Evolutionary conservation across 129 eudicot species (phyloP).

Genomic region (Arctium lappa): DNA sequence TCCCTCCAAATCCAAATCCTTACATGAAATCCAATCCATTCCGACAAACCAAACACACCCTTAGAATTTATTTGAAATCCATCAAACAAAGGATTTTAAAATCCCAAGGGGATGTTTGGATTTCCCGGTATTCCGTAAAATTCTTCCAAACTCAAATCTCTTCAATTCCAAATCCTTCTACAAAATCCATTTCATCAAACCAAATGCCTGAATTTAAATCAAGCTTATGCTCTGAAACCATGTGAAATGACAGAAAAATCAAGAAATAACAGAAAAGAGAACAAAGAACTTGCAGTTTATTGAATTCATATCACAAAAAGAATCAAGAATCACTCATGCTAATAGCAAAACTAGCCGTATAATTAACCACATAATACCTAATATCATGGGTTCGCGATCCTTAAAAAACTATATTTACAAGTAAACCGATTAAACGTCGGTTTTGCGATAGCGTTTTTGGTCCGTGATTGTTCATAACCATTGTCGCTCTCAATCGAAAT

Average conservation of each 20-base stretch:
- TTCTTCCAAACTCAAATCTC: no score
- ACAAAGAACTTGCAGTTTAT: background rate
- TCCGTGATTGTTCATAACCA: background rate
- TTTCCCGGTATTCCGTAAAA: no score
- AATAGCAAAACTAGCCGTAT: background rate
- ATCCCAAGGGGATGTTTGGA: no score
- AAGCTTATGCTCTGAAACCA: background rate
- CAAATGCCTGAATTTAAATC: no score
- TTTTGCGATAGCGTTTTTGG: background rate
- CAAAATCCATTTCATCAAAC: no score
- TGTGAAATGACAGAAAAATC: no score
- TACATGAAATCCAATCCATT: no score
- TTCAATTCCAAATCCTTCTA: no score
- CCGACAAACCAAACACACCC: no score
- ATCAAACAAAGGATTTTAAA: no score
- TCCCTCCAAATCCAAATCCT: no score
- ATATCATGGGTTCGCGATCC: slow-evolving; percentile 7
- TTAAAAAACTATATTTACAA: background rate
- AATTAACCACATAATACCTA: background rate
- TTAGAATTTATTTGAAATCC: no score
- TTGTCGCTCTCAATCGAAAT: background rate
- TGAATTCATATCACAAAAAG: background rate
- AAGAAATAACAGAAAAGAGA: background rate
- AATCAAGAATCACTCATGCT: background rate
- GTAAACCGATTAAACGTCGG: background rate